phyloP scores from a whole-genome alignment of 2,329 filamentous ascomycete genomes.

The Lasiodiplodia sp. region DNA sequence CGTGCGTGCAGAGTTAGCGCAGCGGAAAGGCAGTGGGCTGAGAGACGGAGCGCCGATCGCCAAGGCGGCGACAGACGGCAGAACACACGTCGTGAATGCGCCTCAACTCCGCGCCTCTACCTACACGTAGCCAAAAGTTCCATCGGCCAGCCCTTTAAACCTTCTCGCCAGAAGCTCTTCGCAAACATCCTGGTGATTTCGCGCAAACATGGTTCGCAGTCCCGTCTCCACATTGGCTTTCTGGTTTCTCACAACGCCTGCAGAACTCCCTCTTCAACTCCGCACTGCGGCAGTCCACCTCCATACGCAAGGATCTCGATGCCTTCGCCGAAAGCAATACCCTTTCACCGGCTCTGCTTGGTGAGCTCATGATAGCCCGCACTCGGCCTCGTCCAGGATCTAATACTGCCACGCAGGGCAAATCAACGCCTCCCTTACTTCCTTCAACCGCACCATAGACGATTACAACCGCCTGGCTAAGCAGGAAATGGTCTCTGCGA shows the following conservation, averaged over 20 bases:
- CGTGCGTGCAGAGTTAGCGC: no score
- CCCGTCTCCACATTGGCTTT: neutral
- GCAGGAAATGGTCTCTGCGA: conserved; percentile 87
- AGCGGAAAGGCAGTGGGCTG: neutral
- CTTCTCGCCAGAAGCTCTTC: neutral
- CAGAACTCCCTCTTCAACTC: conserved; percentile 88
- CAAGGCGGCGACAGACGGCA: conserved; percentile 12
- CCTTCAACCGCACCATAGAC: conserved; percentile 88
- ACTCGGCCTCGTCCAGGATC: neutral
- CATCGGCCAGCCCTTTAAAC: neutral
- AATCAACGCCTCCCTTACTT: conserved; percentile 62
- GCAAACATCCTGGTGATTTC: neutral
- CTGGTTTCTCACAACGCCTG: neutral
- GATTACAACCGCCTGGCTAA: conserved; percentile 87
- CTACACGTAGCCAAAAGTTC: conserved; percentile 23
- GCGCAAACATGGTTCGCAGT: conserved; percentile 27
- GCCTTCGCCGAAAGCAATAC: conserved; percentile 68
- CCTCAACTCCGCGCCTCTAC: conserved; percentile 24
- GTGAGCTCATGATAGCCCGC: conserved; percentile 36
- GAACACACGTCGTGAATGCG: conserved; percentile 14
- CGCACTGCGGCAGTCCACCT: conserved; percentile 82
- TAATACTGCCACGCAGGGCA: conserved; percentile 11
- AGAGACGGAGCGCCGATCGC: conserved; percentile 1
- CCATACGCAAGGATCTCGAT: conserved; percentile 78
- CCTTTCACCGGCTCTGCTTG: conserved; percentile 69